These are phyloP conservation scores for Aspergillus affinis DNA, from an alignment of 495 filamentous ascomycete species.

Conservation along the genomic window DNA sequence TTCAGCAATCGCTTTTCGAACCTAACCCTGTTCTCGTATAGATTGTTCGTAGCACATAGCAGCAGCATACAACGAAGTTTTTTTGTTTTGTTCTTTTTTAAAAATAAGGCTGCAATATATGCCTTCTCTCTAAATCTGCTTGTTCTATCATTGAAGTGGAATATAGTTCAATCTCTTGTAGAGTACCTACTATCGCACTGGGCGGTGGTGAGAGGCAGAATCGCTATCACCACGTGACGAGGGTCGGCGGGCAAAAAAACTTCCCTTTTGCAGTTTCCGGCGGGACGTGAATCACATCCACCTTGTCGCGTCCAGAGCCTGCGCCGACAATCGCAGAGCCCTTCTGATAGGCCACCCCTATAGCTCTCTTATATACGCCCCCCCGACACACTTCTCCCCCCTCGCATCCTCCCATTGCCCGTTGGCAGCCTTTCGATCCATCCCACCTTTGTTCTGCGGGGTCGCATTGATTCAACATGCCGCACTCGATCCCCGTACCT, in stretches of 20 bases:
- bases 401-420: not conserved
- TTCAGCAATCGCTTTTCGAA: no score
- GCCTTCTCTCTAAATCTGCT: no score
- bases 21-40: no score
- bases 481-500: conserved; percentile 52
- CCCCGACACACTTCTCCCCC: not conserved
- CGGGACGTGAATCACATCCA: no score
- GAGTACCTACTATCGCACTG: no score
- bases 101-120: no score
- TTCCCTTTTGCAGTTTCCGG: not conserved
- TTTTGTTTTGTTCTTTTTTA: no score
- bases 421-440: not conserved
- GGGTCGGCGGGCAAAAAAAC: not conserved
- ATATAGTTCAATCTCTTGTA: no score
- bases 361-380: not conserved
- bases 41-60: no score
- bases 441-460: conserved; percentile 6
- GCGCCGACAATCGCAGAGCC: not conserved
- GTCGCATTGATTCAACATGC: conserved; percentile 11
- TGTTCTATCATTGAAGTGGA: no score
- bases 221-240: not conserved
- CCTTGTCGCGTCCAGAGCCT: not conserved
- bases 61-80: no score
- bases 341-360: not conserved
- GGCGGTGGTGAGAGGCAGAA: not conserved